These are phyloP conservation scores for Tylopilus sp. DNA, from an alignment of 768 basidiomycete species.

Conservation along the genomic window DNA sequence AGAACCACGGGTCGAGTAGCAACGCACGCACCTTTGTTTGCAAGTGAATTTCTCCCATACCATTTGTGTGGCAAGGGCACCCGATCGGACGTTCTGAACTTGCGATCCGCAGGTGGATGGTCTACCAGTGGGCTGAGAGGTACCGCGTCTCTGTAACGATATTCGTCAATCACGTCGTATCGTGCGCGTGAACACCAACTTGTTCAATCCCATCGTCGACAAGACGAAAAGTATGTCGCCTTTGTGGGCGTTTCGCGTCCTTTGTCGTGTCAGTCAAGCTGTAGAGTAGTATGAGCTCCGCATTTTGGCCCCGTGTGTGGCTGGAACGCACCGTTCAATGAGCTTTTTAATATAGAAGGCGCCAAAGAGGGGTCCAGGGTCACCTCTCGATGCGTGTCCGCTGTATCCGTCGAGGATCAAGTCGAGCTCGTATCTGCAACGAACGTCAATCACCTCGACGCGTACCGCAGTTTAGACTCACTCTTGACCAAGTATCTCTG, in stretches of 20 bases:
- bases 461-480: slow-evolving; percentile 14
- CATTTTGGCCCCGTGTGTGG: background rate
- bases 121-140: slow-evolving; percentile 26
- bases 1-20: background rate
- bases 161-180: background rate
- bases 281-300: background rate
- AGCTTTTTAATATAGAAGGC: slow-evolving; percentile 38
- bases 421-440: slow-evolving; percentile 36
- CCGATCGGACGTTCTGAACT: slow-evolving; percentile 36
- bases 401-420: slow-evolving; percentile 32
- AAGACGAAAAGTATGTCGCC: slow-evolving; percentile 35
- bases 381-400: slow-evolving; percentile 29
- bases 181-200: slow-evolving; percentile 18
- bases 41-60: slow-evolving; percentile 43
- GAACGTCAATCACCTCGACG: background rate
- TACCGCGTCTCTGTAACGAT: slow-evolving; percentile 26
- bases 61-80: slow-evolving; percentile 43
- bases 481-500: slow-evolving; percentile 37
- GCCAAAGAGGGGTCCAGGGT: slow-evolving; percentile 35
- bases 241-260: too few relatives aligned
- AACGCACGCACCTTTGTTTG: slow-evolving; percentile 25
- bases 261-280: too few relatives aligned
- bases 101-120: slow-evolving; percentile 27
- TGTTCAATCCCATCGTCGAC: slow-evolving; percentile 36
- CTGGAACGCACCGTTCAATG: slow-evolving; percentile 31